Evolutionary conservation across 2,329 filamentous ascomycete species (phyloP), one percentile per base, ranked within the genome.

Genomic region (Pezicula rhizophila): DNA sequence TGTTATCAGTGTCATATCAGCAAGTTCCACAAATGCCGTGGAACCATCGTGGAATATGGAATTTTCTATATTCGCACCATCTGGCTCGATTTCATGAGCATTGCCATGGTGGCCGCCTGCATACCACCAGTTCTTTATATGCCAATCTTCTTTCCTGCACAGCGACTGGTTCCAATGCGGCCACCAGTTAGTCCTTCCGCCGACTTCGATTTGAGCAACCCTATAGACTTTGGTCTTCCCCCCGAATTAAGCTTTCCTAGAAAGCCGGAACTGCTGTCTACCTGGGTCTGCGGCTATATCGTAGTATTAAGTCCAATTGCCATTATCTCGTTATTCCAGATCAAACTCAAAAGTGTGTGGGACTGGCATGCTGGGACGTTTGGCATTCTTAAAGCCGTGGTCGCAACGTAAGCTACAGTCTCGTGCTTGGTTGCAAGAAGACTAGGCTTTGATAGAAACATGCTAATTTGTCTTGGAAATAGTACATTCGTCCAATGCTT

Each of bases 401-500:
- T 54, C 23, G 44, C 52, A 17, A 54, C 54, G 56, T 58, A 46
- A 42, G 52, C 23, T 39, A 15, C n/a, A 11, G 10, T 23, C 25
- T 12, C 10, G 2, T 11, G 17, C 12, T 15, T 8, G 38, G 17
- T 17, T 15, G 12, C n/a, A 8, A 39, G 8, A 17, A 60, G 87
- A 86, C 71, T 87, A 87, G 61, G 82, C 76, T 45, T 69, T 82
- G 45, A 72, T 86, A 38, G 83, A 83, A 17, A 73, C 87, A 0
- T 66, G 86, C 0, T 87, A 87, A 70, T 71, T 77, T 1, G 8
- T 11, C 73, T 86, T 53, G 83, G 86, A 66, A 70, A 74, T 10
- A 82, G 81, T 4, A 79, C 83, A 17, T 77, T 87, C 42, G 86
- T 89, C 68, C 84, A 87, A 58, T 83, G 87, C 54, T 80, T 87